These are phyloP conservation scores for Nannizzia gypsea DNA, from an alignment of 2,329 filamentous ascomycete species.

Conservation along the genomic window DNA sequence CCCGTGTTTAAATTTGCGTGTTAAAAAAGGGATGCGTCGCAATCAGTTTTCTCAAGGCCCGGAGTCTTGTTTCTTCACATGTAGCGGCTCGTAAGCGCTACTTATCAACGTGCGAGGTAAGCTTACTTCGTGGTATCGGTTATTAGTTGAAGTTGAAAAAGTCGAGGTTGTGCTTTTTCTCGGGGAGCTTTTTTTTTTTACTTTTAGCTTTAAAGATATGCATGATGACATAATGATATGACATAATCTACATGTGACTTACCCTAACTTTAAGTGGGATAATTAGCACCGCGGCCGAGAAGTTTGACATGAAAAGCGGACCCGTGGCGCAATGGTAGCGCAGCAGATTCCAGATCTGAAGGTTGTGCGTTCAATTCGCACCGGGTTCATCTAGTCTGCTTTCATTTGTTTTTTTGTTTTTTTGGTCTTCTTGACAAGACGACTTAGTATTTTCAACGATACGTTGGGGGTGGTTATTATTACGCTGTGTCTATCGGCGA, in stretches of 20 bases:
- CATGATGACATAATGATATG: neutral
- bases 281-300: neutral
- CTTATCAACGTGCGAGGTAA: neutral
- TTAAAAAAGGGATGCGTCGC: constrained; percentile 12
- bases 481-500: no score
- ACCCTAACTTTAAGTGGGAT: neutral
- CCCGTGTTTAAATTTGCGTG: constrained; percentile 1
- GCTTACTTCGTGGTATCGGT: neutral
- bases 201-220: neutral
- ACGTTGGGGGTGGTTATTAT: no score
- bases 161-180: neutral
- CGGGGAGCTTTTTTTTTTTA: neutral
- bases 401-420: constrained; percentile 3
- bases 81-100: constrained; percentile 1
- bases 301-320: neutral
- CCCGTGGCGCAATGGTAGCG: constrained; percentile 14
- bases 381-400: constrained; percentile 7
- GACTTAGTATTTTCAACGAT: no score
- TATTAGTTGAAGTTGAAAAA: neutral
- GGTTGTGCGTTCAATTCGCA: constrained; percentile 13
- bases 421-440: no score
- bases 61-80: constrained; percentile 1
- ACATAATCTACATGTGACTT: neutral
- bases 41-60: constrained; percentile 8
- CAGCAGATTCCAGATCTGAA: constrained; percentile 14